Evolutionary conservation across 129 eudicot genomes (phyloP), one percentile per base, ranked within the genome.

Genomic region (Flaveria sonorensis): DNA sequence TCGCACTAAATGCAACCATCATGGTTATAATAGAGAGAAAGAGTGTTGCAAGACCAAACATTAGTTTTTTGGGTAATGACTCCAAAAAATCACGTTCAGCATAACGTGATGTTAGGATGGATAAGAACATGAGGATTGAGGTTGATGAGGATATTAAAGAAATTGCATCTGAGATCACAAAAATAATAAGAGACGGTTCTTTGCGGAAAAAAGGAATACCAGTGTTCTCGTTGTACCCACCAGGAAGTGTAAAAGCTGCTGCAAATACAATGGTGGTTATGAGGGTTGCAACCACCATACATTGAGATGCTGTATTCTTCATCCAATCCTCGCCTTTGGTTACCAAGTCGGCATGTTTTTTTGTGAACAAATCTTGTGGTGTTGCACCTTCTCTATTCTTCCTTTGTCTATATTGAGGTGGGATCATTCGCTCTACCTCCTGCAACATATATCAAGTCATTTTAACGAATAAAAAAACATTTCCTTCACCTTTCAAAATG

Each of bases 171-270:
- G 78, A 23, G 9, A 74, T 39, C 16, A 62, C 70, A 74, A 74
- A 74, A 6, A 69, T 12, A 45, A 69, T 69, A 19, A 69, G 57
- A 16, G 21, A 1, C 46, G 40, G 39, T 45, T 69, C 28, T 1
- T 46, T 28, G 40, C 40, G 73, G 20, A 46, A 69, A 69, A 45
- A 69, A 12, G 73, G 73, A 21, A 48, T 15, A 4, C 77, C 77
- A 0, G 48, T 60, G 32, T 61, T 3, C 7, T 60, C 13, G 15
- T 71, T 61, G 20, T 72, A 46, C 19, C 77, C 77, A 7, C 83
- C 83, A 0, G 77, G 83, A 48, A 61, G 60, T 19, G 78, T 79
- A 79, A 79, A 79, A 16, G 83, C 77, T 6, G 72, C 78, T 11
- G 72, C 77, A 71, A 79, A 79, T 40, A 71, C 70, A 16, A 79